Evolutionary conservation across 345 rosid species (phyloP).

Genomic region (Boechera stricta): DNA sequence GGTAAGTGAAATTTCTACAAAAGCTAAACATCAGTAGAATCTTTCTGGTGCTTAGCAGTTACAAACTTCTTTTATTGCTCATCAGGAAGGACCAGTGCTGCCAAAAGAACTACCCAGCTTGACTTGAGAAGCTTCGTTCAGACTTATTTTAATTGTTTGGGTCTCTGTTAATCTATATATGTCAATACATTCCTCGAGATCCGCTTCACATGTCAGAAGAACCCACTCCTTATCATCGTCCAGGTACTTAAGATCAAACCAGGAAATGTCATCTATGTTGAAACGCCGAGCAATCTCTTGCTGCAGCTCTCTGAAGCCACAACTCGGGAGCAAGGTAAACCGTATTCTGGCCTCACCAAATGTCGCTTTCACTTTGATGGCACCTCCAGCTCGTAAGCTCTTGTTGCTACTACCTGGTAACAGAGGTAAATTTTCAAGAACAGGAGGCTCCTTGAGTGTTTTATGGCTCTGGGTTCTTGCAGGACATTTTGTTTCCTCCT

Average conservation of each 20-base stretch:
- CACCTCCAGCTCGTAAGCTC: slow-evolving; percentile 33
- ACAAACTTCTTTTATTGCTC: slow-evolving; percentile 22
- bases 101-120: slow-evolving; percentile 46
- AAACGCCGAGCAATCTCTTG: slow-evolving; percentile 68
- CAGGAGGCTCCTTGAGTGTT: slow-evolving; percentile 52
- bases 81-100: slow-evolving; percentile 39
- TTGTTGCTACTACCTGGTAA: slow-evolving; percentile 41
- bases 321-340: slow-evolving; percentile 62
- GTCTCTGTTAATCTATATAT: slow-evolving; percentile 55
- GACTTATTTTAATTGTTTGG: slow-evolving; percentile 63
- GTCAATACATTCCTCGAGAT: slow-evolving; percentile 87
- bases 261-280: slow-evolving; percentile 49
- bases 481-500: slow-evolving; percentile 55
- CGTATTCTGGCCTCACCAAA: slow-evolving; percentile 69
- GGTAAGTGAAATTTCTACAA: slow-evolving; percentile 35
- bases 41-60: slow-evolving; percentile 15
- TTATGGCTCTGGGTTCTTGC: slow-evolving; percentile 69
- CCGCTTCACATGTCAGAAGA: slow-evolving; percentile 72
- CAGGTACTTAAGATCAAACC: slow-evolving; percentile 63
- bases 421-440: slow-evolving; percentile 47
- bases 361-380: slow-evolving; percentile 64
- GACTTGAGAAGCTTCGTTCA: slow-evolving; percentile 51
- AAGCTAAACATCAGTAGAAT: slow-evolving; percentile 11
- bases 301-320: slow-evolving; percentile 59
- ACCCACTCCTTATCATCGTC: slow-evolving; percentile 81